Evolutionary conservation across 2,329 filamentous ascomycete genomes (phyloP).

Genomic region (Fusarium albosuccineum): DNA sequence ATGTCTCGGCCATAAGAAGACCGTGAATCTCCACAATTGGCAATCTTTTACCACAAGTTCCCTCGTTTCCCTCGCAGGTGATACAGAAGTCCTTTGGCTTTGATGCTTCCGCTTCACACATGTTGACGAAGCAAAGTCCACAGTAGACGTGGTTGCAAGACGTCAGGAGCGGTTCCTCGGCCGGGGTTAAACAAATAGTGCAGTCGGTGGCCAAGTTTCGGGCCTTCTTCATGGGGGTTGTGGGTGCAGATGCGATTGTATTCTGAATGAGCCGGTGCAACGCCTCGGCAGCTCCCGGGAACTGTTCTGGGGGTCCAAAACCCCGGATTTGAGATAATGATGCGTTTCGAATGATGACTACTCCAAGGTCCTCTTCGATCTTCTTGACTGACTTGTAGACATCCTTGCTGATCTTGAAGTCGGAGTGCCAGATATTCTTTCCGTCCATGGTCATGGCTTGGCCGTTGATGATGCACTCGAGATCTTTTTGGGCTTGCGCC

Average conservation of each 20-base stretch:
- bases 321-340: constrained; percentile 14
- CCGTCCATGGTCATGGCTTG: constrained; percentile 6
- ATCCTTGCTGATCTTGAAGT: not conserved
- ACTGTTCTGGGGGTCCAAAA: constrained; percentile 8
- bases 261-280: not conserved
- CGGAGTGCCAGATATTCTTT: not conserved
- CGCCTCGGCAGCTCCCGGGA: not conserved
- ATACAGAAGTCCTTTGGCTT: not conserved
- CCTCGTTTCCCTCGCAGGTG: not conserved
- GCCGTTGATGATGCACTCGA: constrained; percentile 9
- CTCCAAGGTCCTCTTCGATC: constrained; percentile 7
- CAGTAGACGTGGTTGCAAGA: constrained; percentile 59
- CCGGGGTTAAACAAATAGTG: constrained; percentile 53
- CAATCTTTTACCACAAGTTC: not conserved
- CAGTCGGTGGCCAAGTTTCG: constrained; percentile 41
- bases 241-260: not conserved
- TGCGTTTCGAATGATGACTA: constrained; percentile 15
- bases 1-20: not conserved
- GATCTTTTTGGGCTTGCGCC: constrained; percentile 3
- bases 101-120: constrained; percentile 28
- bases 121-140: constrained; percentile 53
- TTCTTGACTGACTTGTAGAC: not conserved
- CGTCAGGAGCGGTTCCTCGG: constrained; percentile 52
- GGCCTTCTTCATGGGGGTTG: not conserved
- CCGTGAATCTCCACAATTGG: not conserved